Conservation (phyloP, 805 yeast species). For the Candida pseudofarinosa region DNA sequence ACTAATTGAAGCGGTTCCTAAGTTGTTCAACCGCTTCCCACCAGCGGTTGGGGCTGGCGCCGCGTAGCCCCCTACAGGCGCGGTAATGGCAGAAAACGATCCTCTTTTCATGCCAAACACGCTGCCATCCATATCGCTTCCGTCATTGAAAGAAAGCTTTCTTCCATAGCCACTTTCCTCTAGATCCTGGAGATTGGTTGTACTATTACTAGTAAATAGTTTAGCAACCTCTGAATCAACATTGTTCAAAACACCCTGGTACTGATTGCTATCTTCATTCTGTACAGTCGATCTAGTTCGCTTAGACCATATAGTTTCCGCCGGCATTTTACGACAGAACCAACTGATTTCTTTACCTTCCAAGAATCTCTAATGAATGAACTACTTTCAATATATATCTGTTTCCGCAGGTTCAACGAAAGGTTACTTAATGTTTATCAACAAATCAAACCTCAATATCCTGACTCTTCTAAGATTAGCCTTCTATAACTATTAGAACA, state of each 20-base stretch:
- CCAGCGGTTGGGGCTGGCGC: slow-evolving; percentile 18
- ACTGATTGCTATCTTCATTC: slow-evolving; percentile 17
- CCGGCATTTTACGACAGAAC: slow-evolving; percentile 19
- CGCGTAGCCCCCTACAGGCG: slow-evolving; percentile 32
- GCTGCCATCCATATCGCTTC: slow-evolving; percentile 41
- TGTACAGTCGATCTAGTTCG: slow-evolving; percentile 20
- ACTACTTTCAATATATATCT: background rate
- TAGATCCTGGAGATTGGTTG: slow-evolving; percentile 7
- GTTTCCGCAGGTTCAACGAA: background rate
- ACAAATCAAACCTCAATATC: background rate
- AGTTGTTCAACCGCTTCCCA: slow-evolving; percentile 25
- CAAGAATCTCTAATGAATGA: background rate
- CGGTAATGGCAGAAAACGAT: slow-evolving; percentile 44
- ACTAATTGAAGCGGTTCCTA: slow-evolving; percentile 60
- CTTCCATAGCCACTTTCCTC: slow-evolving; percentile 15
- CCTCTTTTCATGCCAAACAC: slow-evolving; percentile 47
- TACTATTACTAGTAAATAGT: slow-evolving; percentile 15
- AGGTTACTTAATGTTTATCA: background rate
- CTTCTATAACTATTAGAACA: background rate
- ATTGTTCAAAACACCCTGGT: slow-evolving; percentile 31
- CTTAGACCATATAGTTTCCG: slow-evolving; percentile 44
- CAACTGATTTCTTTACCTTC: background rate
- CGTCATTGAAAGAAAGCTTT: slow-evolving; percentile 39
- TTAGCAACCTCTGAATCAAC: slow-evolving; percentile 41
- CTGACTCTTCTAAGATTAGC: background rate